Percentiles rank a stretch among this genome's conserved stretches.
These are phyloP conservation scores for Pseudocercospora fuligena DNA, from an alignment of 2,329 filamentous ascomycete species.

Conservation along the genomic window DNA sequence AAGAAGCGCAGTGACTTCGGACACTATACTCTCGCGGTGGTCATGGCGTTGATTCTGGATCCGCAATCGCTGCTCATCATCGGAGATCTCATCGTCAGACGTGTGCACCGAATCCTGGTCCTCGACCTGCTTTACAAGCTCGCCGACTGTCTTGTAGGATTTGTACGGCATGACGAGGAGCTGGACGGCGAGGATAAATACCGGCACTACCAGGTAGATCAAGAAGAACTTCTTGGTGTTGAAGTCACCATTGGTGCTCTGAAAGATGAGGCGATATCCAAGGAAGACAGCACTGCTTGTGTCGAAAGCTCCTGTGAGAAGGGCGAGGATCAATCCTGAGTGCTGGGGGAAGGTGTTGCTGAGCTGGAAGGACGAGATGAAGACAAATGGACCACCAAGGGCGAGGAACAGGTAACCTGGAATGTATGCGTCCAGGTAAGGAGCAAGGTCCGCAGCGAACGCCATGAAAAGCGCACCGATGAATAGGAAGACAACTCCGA, in stretches of 20 bases:
- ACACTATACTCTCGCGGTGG: constrained; percentile 66
- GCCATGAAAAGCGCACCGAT: constrained; percentile 75
- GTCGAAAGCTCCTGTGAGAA: constrained; percentile 58
- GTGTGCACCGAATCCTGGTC: constrained; percentile 51
- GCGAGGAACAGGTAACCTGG: constrained; percentile 57
- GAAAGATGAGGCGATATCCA: constrained; percentile 53
- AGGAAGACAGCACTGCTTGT: constrained; percentile 56
- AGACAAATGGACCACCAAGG: constrained; percentile 56
- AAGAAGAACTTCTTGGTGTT: constrained; percentile 56
- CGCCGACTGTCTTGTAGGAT: constrained; percentile 67
- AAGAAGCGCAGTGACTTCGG: constrained; percentile 74
- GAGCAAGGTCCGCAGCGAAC: constrained; percentile 62
- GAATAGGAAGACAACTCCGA: constrained; percentile 71
- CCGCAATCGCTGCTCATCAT: constrained; percentile 60
- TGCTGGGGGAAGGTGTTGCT: constrained; percentile 57
- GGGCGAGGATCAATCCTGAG: constrained; percentile 55
- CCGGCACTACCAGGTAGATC: constrained; percentile 54
- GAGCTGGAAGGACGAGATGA: constrained; percentile 57
- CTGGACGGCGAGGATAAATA: constrained; percentile 48
- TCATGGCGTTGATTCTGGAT: constrained; percentile 58
- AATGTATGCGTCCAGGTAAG: constrained; percentile 68
- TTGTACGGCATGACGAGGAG: constrained; percentile 53
- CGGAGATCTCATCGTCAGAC: constrained; percentile 59
- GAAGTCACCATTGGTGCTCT: constrained; percentile 49
- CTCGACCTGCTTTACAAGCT: constrained; percentile 76